A percentile compares a stretch with the other conserved stretches of the same genome.
Conservation (phyloP, 2,329 filamentous ascomycete genomes). For the Pseudogymnoascus sp. region DNA sequence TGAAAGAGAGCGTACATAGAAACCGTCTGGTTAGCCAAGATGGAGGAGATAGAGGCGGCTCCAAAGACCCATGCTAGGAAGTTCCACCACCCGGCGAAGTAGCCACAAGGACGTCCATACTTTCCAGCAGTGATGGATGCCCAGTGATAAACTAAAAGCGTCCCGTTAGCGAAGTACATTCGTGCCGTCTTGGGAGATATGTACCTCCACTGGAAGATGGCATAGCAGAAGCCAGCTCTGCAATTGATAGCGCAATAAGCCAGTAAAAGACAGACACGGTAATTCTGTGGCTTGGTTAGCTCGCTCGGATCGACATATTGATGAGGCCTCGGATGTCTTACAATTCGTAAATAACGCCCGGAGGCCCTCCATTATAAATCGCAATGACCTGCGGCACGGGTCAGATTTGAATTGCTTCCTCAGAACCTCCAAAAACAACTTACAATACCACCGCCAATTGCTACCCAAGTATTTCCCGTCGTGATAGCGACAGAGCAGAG, state of each 20-base stretch:
- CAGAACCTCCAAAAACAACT: constrained; percentile 26
- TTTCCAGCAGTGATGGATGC: constrained; percentile 50
- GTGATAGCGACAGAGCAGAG: constrained; percentile 18
- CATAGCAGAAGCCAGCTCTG: constrained; percentile 54
- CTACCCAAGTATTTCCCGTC: constrained; percentile 40
- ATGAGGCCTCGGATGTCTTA: constrained; percentile 1
- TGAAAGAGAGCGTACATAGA: constrained; percentile 31
- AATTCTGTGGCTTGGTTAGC: constrained; percentile 17
- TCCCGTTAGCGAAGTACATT: constrained; percentile 6
- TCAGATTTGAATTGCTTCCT: background rate
- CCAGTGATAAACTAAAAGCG: constrained; percentile 48
- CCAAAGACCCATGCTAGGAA: constrained; percentile 36
- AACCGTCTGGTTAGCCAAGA: constrained; percentile 4
- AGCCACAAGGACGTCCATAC: constrained; percentile 31
- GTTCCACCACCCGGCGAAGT: constrained; percentile 43
- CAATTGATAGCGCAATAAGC: constrained; percentile 51
- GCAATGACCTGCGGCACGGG: constrained; percentile 28
- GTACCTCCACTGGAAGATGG: constrained; percentile 48
- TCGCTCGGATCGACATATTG: background rate
- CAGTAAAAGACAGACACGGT: constrained; percentile 47
- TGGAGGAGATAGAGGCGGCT: constrained; percentile 11
- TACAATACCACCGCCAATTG: constrained; percentile 42
- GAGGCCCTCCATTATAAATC: constrained; percentile 52
- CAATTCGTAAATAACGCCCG: constrained; percentile 55
- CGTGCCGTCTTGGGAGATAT: background rate